These are phyloP conservation scores for Lasiodiplodia hormozganensis DNA, from an alignment of 2,329 filamentous ascomycete species.

Conservation along the genomic window DNA sequence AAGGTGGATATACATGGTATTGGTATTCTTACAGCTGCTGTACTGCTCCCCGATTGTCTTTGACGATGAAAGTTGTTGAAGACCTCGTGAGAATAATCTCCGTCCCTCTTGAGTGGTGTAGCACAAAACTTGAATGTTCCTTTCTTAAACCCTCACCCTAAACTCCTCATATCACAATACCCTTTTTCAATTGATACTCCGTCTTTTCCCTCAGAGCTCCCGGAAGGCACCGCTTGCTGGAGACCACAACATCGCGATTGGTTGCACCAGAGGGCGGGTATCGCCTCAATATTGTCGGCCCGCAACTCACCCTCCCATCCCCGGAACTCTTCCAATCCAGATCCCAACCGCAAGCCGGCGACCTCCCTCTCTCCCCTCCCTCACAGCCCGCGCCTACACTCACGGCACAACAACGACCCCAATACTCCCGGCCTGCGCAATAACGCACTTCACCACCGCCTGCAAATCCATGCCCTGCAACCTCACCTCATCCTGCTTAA, in stretches of 20 bases:
- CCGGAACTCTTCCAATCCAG: too few species aligned
- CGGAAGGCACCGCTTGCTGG: background rate
- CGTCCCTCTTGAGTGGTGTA: background rate
- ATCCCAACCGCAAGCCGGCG: too few species aligned
- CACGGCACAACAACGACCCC: constrained; percentile 58
- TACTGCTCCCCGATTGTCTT: background rate
- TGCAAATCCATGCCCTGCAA: constrained; percentile 78
- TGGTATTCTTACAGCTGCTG: constrained; percentile 4
- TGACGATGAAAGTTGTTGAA: background rate
- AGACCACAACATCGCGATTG: too few species aligned
- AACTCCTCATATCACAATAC: background rate
- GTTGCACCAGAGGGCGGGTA: too few species aligned
- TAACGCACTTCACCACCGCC: constrained; percentile 77
- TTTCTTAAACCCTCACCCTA: background rate
- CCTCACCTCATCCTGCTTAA: constrained; percentile 70
- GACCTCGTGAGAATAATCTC: background rate
- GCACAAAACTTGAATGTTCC: background rate
- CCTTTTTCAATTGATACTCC: background rate
- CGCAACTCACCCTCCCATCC: too few species aligned
- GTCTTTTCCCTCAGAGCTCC: background rate
- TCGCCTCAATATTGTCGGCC: too few species aligned
- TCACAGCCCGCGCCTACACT: background rate
- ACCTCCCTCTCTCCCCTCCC: background rate
- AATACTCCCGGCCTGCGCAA: constrained; percentile 59
- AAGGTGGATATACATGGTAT: background rate